Evolutionary conservation across 768 basidiomycete species (phyloP).

Genomic region (Tylopilus sp.): DNA sequence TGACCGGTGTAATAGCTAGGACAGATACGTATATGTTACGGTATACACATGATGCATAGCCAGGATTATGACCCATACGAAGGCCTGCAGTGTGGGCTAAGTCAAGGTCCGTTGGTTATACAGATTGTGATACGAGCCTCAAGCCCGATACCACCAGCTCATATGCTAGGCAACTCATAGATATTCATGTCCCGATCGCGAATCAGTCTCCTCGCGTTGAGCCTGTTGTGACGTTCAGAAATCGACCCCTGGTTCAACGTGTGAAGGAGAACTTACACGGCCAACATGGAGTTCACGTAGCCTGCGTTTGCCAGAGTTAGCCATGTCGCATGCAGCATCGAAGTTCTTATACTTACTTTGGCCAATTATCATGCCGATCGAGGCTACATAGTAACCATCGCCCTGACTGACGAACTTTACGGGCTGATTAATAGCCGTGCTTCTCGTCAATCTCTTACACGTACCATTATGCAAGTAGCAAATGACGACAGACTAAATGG

Average conservation of each 20-base stretch:
- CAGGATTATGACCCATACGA: not conserved
- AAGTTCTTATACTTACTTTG: constrained; percentile 1
- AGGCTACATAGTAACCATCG: not conserved
- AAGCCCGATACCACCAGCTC: not conserved
- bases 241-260: not conserved
- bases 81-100: not conserved
- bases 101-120: not conserved
- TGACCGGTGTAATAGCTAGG: no score
- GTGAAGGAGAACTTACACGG: constrained; percentile 6
- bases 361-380: constrained; percentile 2
- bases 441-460: not conserved
- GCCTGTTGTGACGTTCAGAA: not conserved
- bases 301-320: not conserved
- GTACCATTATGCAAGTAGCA: not conserved
- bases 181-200: constrained; percentile 3
- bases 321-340: not conserved
- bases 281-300: constrained; percentile 14
- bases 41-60: no score
- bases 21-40: not conserved
- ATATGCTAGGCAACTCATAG: constrained; percentile 2
- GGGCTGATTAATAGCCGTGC: not conserved
- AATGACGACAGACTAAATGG: not conserved
- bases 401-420: constrained; percentile 8
- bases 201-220: constrained; percentile 9
- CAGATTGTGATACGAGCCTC: not conserved